Base-by-base conservation (phyloP, 2,329 filamentous ascomycete genomes). In the Monilinia fructigena region DNA sequence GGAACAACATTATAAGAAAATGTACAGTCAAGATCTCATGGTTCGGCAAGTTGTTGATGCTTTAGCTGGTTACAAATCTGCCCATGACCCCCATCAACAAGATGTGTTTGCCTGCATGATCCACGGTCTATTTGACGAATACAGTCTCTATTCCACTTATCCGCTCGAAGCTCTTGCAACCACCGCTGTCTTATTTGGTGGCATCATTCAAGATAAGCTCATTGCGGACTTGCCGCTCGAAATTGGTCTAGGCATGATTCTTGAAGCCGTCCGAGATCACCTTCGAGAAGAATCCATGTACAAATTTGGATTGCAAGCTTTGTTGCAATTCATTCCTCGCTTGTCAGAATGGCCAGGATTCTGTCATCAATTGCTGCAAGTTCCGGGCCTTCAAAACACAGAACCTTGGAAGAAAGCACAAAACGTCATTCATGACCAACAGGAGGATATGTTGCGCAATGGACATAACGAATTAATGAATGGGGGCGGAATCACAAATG, bases 81-180 rank as follows among this genome's bases (percentile, higher is more conserved):
- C 96, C 0, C 86, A 87, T 58, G 90, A 95, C 68, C 85, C 92
- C 1, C 81, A 89, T 20, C 92, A 97, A 68, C 95, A 98, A 76
- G 95, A 99, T 76, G 85, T 97, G 8, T 99, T 99, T 76, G 91
- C 94, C 18, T 97, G 94, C 80, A 99, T 99, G 93, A 96, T 99
- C 47, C 93, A 97, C 74, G 95, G 95, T 0, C 82, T 99, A 4
- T 97, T 99, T 73, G 95, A 99, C 73, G 95, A 99, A 80, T 99
- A 97, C 77, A 89, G 89, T 65, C 96, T 97, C 75, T 99, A 97
- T 76, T 87, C 90, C 52, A 93, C 96, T 74, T 99, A 99, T 77
- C 96, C 96, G 0, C 82, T 97, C n/a, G 94, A 97, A 75, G 95
- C 95, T 7, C 81, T 99, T 61, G 94, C 94, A 10, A 98, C 94